Evolutionary conservation across 257 asterid species (phyloP).

Genomic region (Salvia splendens): DNA sequence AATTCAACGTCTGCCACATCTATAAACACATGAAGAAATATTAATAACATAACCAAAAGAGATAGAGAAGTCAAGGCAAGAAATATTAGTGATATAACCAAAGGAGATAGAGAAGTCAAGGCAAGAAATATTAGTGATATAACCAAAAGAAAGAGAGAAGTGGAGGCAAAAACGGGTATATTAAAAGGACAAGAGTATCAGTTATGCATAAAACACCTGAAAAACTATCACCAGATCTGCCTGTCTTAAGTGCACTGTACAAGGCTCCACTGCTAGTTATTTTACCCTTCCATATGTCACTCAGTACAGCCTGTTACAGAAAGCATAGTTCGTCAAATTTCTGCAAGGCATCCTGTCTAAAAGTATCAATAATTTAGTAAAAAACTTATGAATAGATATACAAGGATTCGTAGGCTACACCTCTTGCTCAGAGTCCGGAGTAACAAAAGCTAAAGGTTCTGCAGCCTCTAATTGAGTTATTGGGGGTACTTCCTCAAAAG

Average conservation of each 20-base stretch:
- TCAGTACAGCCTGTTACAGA: conserved; percentile 57
- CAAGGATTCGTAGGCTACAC: conserved; percentile 40
- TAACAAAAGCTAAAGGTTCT: conserved; percentile 87
- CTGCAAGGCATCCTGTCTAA: conserved; percentile 24
- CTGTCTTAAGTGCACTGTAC: conserved; percentile 53
- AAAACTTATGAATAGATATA: conserved; percentile 3
- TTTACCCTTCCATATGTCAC: conserved; percentile 76
- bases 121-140: conserved; percentile 9
- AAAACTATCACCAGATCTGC: conserved; percentile 56
- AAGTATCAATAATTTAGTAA: background rate
- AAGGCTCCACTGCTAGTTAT: conserved; percentile 70
- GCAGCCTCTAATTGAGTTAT: conserved; percentile 52
- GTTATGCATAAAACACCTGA: conserved; percentile 48
- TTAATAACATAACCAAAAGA: too few relatives aligned
- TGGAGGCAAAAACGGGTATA: background rate
- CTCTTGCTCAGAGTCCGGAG: conserved; percentile 85
- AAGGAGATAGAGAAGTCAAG: too few relatives aligned
- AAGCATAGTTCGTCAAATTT: conserved; percentile 18
- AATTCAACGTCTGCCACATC: conserved; percentile 51
- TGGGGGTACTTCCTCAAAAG: conserved; percentile 68
- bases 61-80: background rate
- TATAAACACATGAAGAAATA: conserved; percentile 14
- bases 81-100: too few relatives aligned
- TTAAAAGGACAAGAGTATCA: background rate
- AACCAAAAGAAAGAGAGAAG: conserved; percentile 18